A percentile compares a stretch with the other conserved stretches of the same genome.
phyloP scores from a whole-genome alignment of 2,329 filamentous ascomycete genomes.

The Trichophyton verrucosum region DNA sequence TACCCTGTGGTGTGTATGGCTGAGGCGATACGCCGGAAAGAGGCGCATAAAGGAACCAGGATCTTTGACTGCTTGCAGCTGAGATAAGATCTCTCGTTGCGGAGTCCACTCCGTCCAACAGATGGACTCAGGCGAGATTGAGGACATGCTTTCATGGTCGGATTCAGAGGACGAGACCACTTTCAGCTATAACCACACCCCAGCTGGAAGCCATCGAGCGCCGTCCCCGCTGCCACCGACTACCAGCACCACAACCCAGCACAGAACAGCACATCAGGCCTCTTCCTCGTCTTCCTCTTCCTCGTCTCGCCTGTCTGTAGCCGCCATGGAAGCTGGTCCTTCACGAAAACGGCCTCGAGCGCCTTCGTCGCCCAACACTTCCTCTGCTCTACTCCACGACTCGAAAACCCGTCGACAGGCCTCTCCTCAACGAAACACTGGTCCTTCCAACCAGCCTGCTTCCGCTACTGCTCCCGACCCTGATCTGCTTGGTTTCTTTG shows the following conservation, averaged over 20 bases:
- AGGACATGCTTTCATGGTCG: background rate
- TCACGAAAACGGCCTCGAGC: background rate
- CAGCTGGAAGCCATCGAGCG: background rate
- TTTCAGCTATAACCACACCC: background rate
- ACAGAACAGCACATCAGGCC: background rate
- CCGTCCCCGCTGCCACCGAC: background rate
- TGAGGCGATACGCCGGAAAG: background rate
- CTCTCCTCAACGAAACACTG: background rate
- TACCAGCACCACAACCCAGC: too few relatives aligned
- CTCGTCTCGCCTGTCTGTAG: background rate
- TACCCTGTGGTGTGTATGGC: background rate
- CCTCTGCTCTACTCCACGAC: background rate
- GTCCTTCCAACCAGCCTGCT: background rate
- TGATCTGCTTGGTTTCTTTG: slow-evolving; percentile 18
- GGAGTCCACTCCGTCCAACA: background rate
- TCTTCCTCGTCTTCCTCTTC: background rate
- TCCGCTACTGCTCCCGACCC: background rate
- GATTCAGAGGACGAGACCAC: background rate
- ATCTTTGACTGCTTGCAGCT: background rate
- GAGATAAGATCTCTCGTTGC: background rate
- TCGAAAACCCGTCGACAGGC: background rate
- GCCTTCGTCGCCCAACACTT: background rate
- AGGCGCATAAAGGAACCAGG: background rate
- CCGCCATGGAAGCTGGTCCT: background rate
- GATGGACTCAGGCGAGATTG: background rate